Evolutionary conservation across 768 basidiomycete genomes (phyloP), one percentile per base, ranked within the genome.

Genomic region (Amyloporia xantha): DNA sequence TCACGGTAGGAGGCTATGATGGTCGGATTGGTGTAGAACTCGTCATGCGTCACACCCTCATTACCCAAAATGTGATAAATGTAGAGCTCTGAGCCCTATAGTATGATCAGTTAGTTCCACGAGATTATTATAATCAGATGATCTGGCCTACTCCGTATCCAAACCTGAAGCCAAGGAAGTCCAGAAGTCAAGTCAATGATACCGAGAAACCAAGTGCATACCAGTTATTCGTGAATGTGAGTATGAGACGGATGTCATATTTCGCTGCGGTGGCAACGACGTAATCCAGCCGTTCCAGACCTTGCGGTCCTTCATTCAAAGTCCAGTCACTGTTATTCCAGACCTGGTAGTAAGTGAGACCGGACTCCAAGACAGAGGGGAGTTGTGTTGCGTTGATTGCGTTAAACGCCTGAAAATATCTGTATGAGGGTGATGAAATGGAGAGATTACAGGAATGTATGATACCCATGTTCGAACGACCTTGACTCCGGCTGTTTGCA

Each of bases 181-280:
- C n/a, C n/a, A n/a, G n/a, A n/a, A n/a, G n/a, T n/a, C n/a, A n/a
- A n/a, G n/a, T n/a, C n/a, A n/a, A n/a, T n/a, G n/a, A n/a, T n/a
- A n/a, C n/a, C n/a, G n/a, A n/a, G n/a, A n/a, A n/a, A n/a, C n/a
- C n/a, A n/a, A n/a, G n/a, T n/a, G 28, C 66, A 25, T 48, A 74
- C 77, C 78, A 78, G 47, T 81, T 79, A 51, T 79, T 79, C 1
- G 76, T 77, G 55, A 81, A 75, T 2, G 77, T 67, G 15, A 78
- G 51, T 37, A 79, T 74, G 25, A 79, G 55, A 50, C 72, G 73
- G 53, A 81, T 77, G 23, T 68, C 76, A 52, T 74, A 70, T 51
- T 73, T 71, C 26, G 66, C 71, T 2, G 78, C 78, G 0, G 71
- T 68, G 11, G 72, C 59, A 23, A 81, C 63, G 27, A 79, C 74